Conservation (phyloP, 371 early-diverging fungal species). For the Nematocida sp. region DNA sequence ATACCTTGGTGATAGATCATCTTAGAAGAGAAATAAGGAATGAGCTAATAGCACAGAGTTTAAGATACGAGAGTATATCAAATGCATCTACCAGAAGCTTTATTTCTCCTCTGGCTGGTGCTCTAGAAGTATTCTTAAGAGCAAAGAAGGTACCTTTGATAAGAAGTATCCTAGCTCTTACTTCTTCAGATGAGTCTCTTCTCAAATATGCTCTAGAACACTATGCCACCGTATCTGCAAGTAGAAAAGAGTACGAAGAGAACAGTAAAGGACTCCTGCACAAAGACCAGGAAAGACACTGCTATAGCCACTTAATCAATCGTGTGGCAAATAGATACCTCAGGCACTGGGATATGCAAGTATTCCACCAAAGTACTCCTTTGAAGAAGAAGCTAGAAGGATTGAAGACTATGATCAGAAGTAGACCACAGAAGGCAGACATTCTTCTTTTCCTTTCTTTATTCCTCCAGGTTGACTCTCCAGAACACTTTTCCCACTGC, state of each 20-base stretch:
- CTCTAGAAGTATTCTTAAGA: no score
- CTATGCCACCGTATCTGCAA: neutral
- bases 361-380: neutral
- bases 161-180: no score
- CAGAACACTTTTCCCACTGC: no score
- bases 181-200: neutral
- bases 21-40: no score
- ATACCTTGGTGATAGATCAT: no score
- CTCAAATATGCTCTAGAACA: neutral
- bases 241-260: neutral
- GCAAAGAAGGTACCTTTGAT: no score
- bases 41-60: neutral
- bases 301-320: neutral
- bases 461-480: neutral
- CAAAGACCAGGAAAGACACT: neutral
- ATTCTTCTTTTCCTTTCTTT: neutral
- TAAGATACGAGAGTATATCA: neutral
- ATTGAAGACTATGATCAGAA: neutral
- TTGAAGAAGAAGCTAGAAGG: neutral
- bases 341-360: neutral
- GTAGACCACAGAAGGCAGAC: neutral
- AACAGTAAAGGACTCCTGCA: neutral
- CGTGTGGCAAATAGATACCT: neutral
- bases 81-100: neutral
- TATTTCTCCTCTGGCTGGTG: neutral